These are phyloP conservation scores for Trichomonascus vanleenenianus DNA, from an alignment of 805 yeast species.

Conservation along the genomic window DNA sequence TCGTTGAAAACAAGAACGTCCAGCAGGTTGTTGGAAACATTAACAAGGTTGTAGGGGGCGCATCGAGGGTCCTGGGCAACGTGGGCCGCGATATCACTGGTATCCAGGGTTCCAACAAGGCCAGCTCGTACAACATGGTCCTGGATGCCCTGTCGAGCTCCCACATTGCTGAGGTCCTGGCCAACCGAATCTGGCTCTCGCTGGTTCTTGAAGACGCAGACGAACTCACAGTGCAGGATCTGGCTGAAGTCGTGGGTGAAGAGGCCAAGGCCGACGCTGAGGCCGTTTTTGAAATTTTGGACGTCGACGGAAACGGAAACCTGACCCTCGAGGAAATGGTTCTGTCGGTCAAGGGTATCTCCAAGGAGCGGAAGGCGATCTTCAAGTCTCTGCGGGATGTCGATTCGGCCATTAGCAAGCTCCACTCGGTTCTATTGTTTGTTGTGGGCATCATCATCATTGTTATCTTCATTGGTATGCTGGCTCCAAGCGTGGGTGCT, in stretches of 20 bases:
- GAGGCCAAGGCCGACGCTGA: slow-evolving; percentile 25
- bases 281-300: slow-evolving; percentile 28
- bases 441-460: slow-evolving; percentile 28
- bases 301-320: slow-evolving; percentile 30
- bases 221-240: slow-evolving; percentile 27
- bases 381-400: slow-evolving; percentile 32
- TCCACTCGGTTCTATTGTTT: slow-evolving; percentile 30
- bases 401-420: slow-evolving; percentile 33
- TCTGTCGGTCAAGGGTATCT: slow-evolving; percentile 25
- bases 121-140: slow-evolving; percentile 21
- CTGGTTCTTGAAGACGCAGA: slow-evolving; percentile 32
- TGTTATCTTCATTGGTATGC: slow-evolving; percentile 33
- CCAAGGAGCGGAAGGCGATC: slow-evolving; percentile 30
- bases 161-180: slow-evolving; percentile 25
- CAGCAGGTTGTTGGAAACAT: slow-evolving; percentile 22
- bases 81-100: slow-evolving; percentile 20
- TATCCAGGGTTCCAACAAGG: not conserved
- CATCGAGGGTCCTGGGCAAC: slow-evolving; percentile 22
- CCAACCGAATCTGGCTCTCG: slow-evolving; percentile 34
- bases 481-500: slow-evolving; percentile 33
- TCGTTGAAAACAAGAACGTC: slow-evolving; percentile 16
- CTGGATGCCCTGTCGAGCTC: slow-evolving; percentile 26
- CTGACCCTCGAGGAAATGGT: slow-evolving; percentile 32
- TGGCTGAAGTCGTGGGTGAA: slow-evolving; percentile 27
- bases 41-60: slow-evolving; percentile 22